Conservation (phyloP, 345 rosid genomes). For the Eucalyptus paniculata region DNA sequence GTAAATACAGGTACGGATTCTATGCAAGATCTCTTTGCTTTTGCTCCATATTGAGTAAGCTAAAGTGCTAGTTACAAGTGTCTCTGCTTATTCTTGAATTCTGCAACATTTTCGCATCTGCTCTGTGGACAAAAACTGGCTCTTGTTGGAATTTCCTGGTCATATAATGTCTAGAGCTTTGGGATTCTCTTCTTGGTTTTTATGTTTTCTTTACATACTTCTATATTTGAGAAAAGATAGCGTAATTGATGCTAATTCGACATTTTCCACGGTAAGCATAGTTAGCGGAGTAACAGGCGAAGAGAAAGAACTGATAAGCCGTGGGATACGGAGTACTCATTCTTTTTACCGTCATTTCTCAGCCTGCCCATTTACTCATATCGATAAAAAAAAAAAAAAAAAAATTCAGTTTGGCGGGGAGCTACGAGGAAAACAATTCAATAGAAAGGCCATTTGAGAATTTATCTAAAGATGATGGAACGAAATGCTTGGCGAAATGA, state of each 20-base stretch:
- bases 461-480: no score
- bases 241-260: not conserved
- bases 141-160: no score
- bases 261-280: not conserved
- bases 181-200: no score
- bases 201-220: not conserved
- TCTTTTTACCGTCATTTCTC: not conserved
- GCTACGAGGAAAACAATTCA: not conserved
- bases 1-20: no score
- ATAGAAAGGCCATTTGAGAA: not conserved
- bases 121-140: no score
- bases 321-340: not conserved
- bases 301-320: not conserved
- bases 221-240: not conserved
- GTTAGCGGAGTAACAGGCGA: not conserved
- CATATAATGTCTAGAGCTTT: no score
- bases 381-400: not conserved
- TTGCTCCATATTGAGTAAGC: no score
- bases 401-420: not conserved
- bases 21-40: no score
- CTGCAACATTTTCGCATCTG: no score
- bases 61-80: no score
- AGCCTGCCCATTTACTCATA: not conserved
- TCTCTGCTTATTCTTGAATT: no score
- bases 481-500: no score